Base-by-base conservation (phyloP, 345 rosid species). In the Combretum micranthum region DNA sequence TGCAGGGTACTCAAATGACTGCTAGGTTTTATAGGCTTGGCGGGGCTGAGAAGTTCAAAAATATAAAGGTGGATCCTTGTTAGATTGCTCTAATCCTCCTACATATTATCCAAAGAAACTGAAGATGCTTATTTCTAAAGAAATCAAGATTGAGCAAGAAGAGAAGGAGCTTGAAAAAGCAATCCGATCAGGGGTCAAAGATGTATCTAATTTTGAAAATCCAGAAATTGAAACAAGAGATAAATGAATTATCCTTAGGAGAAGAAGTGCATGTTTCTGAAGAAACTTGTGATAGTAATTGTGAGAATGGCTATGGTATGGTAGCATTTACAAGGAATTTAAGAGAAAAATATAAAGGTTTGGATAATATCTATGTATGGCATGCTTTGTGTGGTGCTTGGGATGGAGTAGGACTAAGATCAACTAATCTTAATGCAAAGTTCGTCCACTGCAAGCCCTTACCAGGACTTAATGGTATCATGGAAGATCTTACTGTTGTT, bases 311-410 rank as follows among this genome's bases (percentile, higher is more conserved):
- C 20, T 54, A 13, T 47, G 96, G 94, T 18, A 50, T 90, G 75
- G 63, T 66, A 67, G 90, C 86, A 19, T 80, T 90, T 60, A 75
- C 82, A 11, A 66, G 65, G 43, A 95, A 90, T 67, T 69, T 90
- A 67, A 88, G 89, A 64, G 53, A 50, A 37, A 75, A 68, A 47
- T 90, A 83, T 56, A 72, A 76, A 58, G 75, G 82, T 20, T 67
- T 87, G 62, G 89, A 87, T 66, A 89, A 86, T 47, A 80, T 85
- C 32, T 82, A 82, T 47, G 89, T 85, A 52, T 87, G 96, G 91
- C 94, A 85, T 50, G 88, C 96, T 20, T 81, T 90, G 0, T 85
- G 94, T 57, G 97, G 97, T 47, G 91, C 87, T n/a, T 90, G 97
- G 97, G 88, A 79, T 55, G 96, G 97, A 61, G 87, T 90, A 37